Evolutionary conservation across 768 basidiomycete species (phyloP), one percentile per base, ranked within the genome.

Genomic region (Kwoniella shandongensis): DNA sequence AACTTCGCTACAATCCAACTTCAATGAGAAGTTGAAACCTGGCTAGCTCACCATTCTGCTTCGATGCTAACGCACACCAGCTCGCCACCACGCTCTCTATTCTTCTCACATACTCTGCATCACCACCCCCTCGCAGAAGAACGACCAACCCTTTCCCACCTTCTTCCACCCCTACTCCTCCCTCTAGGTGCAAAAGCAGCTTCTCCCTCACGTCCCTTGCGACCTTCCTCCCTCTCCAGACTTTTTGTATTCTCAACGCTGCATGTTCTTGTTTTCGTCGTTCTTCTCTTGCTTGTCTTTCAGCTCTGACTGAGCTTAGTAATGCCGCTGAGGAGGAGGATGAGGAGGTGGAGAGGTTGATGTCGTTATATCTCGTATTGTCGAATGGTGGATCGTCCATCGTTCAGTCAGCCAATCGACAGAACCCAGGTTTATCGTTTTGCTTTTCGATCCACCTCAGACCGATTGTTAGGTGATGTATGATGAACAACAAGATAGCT

Each of bases 261-360:
- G 66, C 61, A n/a, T 51, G 25, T 15, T 66, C 61, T 47, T 73
- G 51, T 38, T 35, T 48, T 11, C 66, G n/a, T 5, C 39, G 30
- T 13, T 63, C 52, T 59, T 76, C 75, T 40, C 75, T 26, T 5
- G 56, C 53, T 29, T 61, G 57, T 29, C 75, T 55, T 57, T 76
- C 69, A 2, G 64, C 65, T 44, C 73, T 53, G 17, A 74, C 67
- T 22, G 54, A 42, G 3, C 60, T 60, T 8, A 74, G 54, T 15
- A 74, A 56, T 10, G 65, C 56, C 3, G 61, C 53, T 1, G 75
- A 69, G 1, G 66, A 67, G 5, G 72, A 57, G 4, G 75, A 59
- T n/a, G 67, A 52, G 11, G 62, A 61, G 11, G 67, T 73, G 4
- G 72, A 73, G n/a, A 76, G 67, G 57, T 76, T 68, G 58, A 75